Base-by-base conservation (phyloP, 805 yeast genomes). In the Kluyveromyces wickerhamii region DNA sequence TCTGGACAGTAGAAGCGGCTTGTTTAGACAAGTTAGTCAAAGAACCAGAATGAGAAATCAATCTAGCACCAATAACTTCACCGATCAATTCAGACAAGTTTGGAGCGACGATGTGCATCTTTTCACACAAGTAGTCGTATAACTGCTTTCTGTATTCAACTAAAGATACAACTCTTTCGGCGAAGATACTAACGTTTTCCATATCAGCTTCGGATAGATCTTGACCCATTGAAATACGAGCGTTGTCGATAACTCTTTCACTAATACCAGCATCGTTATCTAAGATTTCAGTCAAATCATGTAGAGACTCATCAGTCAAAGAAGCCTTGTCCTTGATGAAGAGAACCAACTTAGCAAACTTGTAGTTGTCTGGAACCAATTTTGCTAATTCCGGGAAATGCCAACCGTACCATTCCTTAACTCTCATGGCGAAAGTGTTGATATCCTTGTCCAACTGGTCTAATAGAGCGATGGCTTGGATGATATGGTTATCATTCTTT, bases 1-100 rank as follows among this genome's bases (percentile, higher is more conserved):
- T 87, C 72, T 92, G 98, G 41, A 92, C 96, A 40, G 98, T 92
- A 16, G 98, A 92, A 38, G 98, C 98, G 54, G 98, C 97, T 69
- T 88, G 95, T 62, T 92, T 92, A 40, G 97, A 87, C 61, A 92
- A 70, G 67, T 83, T 89, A 45, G 96, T 88, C 62, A 92, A 74
- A 49, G 96, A 87, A 65, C 98, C 98, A 43, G 98, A 96, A 55
- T 92, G 97, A 40, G 98, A 89, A 48, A 92, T 92, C 54, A 92
- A 75, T 65, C 98, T 77, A 32, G 98, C 98, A 67, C 98, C 98
- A 48, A 92, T 95, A 61, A 89, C 92, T 71, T 92, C 98, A 62
- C 98, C 98, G 58, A 92, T 89, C 62, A 92, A 77, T 62, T 89
- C 95, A 32, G 95, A 78, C 60, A 92, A 73, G 65, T 92, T 92